Evolutionary conservation across 2,329 filamentous ascomycete genomes (phyloP), one percentile per base, ranked within the genome.

Genomic region (Chrysoporthe austroafricana): DNA sequence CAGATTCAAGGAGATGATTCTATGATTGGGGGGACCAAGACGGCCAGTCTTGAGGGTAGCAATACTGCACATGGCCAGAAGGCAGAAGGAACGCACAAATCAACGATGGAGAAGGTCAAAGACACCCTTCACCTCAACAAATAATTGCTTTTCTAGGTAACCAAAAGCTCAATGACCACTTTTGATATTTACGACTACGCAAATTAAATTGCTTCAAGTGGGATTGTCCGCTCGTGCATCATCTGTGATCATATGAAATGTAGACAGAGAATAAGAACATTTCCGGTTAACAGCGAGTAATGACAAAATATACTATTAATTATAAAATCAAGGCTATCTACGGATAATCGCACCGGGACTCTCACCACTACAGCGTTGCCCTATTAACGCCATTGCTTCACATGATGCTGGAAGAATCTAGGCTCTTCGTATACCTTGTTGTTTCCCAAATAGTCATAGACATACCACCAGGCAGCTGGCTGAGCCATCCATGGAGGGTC

Each of bases 61-160:
- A 46, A 18, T 46, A n/a, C 50, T 50, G 56, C 57, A 9, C 52
- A 39, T 48, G 58, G 46, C 21, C 63, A 68, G 42, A 58, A 62
- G 56, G 52, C 63, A 39, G 46, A 52, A 39, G 63, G 42, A 57
- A 6, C 52, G 63, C 57, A 32, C 43, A 59, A 65, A 57, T 66
- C 66, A 32, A 62, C 61, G 21, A n/a, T 68, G 32, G 58, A 62
- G 26, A 68, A 66, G 58, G 43, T 66, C 63, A 68, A 68, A 63
- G 66, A 68, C 43, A 63, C 66, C 26, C 39, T 68, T 39, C 66
- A 68, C 36, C 8, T 66, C 21, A 68, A 58, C 42, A 68, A 68
- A 58, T 66, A 46, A 62, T 5, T 16, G 11, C 39, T 57, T n/a
- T 13, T 1, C 18, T 3, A 18, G 11, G 21, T 26, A 21, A 26